Evolutionary conservation across 2,329 filamentous ascomycete species (phyloP), one percentile per base, ranked within the genome.

Genomic region (Leptographium galeiforme): DNA sequence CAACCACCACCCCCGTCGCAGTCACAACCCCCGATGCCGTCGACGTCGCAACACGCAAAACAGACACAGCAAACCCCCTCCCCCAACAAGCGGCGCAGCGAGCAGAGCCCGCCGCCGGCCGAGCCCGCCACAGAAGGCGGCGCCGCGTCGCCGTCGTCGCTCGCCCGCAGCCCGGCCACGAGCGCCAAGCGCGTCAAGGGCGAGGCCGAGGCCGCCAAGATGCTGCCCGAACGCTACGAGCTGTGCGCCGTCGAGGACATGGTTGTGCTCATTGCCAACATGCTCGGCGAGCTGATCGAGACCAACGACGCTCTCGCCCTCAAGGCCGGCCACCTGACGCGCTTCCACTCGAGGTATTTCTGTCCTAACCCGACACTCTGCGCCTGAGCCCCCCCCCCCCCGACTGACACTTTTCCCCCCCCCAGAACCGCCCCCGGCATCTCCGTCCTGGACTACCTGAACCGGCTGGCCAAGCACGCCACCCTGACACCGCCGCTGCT

Each of bases 221-320:
- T 76, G 10, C 63, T 93, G 64, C 86, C 93, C 1, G 68, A 77
- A 56, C 76, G 77, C 62, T 98, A 98, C 67, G 89, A 95, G 67
- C 72, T 82, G 12, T 95, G 88, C 65, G 75, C 85, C 41, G 80
- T 87, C 10, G 86, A 89, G 62, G 90, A 96, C 65, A 79, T 98
- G 64, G 93, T 95, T 33, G 76, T 91, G 44, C 72, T 98, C 56
- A 93, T 98, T 60, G 83, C 90, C 47, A 88, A 94, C 63, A 97
- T 98, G 93, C 77, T 98, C 48, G 84, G 90, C 68, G 93, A 98
- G 69, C 74, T 98, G 48, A 95, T 98, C 60, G 83, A 87, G 57
- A 87, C 91, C 58, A 98, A 98, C 63, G 93, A 98, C 66, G 79
- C 79, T 49, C 81, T 93, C 58, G 90, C 91, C 48, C 79, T 96